Percentiles rank a stretch among this genome's conserved stretches.
Evolutionary conservation across 768 basidiomycete species (phyloP).

Genomic region (Pulveroboletus frians): DNA sequence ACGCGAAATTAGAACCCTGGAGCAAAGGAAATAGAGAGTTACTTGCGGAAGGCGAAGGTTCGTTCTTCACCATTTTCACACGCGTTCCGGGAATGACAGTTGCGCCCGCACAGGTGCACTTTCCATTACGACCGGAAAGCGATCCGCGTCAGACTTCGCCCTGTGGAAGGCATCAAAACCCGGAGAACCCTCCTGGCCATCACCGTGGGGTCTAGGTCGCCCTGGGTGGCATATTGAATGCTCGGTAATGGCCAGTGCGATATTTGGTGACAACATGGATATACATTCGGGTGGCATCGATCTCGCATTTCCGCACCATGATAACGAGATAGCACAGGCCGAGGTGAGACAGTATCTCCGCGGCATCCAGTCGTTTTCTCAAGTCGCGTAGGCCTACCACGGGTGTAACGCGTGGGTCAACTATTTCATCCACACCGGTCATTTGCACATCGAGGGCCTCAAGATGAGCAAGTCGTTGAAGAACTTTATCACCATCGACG

Average conservation of each 20-base stretch:
- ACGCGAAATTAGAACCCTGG: conserved; percentile 95
- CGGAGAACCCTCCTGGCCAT: conserved; percentile 95
- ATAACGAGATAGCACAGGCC: conserved; percentile 96
- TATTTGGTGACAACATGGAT: conserved; percentile 68
- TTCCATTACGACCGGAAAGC: conserved; percentile 54
- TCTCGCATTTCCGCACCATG: conserved; percentile 98
- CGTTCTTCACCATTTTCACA: conserved; percentile 5
- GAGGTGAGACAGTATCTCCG: conserved; percentile 52
- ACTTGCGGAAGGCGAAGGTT: conserved; percentile 90
- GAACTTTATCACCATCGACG: conserved; percentile 97
- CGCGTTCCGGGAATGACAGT: background rate
- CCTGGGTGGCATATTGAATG: conserved; percentile 98
- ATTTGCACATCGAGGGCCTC: conserved; percentile 94
- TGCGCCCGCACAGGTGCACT: conserved; percentile 45
- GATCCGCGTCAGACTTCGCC: conserved; percentile 90
- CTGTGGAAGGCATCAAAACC: conserved; percentile 97
- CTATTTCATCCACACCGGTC: conserved; percentile 97
- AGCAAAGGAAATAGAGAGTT: conserved; percentile 90
- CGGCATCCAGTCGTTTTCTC: conserved; percentile 2
- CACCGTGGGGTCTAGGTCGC: conserved; percentile 73
- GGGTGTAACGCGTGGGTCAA: conserved; percentile 93
- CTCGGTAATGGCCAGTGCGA: conserved; percentile 93
- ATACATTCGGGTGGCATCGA: conserved; percentile 98
- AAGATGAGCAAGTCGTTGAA: conserved; percentile 99
- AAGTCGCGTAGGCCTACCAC: conserved; percentile 74